Conservation (phyloP, 2,329 filamentous ascomycete genomes). For the Penicillium sp. region DNA sequence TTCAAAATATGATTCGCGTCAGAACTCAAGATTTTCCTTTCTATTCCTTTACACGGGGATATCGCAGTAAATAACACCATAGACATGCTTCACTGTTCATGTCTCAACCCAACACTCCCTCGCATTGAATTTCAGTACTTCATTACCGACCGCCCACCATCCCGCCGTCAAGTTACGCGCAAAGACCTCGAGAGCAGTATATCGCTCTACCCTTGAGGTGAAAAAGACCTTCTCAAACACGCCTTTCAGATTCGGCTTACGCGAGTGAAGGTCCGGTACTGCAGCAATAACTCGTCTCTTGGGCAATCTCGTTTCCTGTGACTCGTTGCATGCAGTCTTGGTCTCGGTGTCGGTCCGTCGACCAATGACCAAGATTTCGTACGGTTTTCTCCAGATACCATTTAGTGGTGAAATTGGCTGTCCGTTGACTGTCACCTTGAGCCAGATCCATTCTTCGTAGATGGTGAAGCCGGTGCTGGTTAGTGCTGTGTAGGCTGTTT, state of each 20-base stretch:
- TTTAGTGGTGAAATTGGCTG: slow-evolving; percentile 50
- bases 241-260: slow-evolving; percentile 58
- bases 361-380: slow-evolving; percentile 54
- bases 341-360: slow-evolving; percentile 19
- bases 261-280: slow-evolving; percentile 59
- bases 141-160: slow-evolving; percentile 60
- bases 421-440: slow-evolving; percentile 54
- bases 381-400: slow-evolving; percentile 56
- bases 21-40: background rate
- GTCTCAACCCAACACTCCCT: slow-evolving; percentile 46
- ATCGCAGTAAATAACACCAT: no score
- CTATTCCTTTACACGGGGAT: background rate
- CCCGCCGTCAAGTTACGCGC: slow-evolving; percentile 55
- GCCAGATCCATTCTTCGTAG: slow-evolving; percentile 60
- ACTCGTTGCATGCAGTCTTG: slow-evolving; percentile 7
- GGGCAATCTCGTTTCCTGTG: slow-evolving; percentile 17
- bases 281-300: slow-evolving; percentile 51
- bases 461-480: slow-evolving; percentile 46
- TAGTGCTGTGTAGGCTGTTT: slow-evolving; percentile 43
- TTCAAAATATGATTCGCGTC: background rate
- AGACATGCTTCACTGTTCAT: no score
- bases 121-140: slow-evolving; percentile 58
- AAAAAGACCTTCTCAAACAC: slow-evolving; percentile 49
- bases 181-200: slow-evolving; percentile 57
- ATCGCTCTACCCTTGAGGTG: slow-evolving; percentile 22